Conservation (phyloP, 2,329 filamentous ascomycete genomes). For the Dactylellina cionopaga region DNA sequence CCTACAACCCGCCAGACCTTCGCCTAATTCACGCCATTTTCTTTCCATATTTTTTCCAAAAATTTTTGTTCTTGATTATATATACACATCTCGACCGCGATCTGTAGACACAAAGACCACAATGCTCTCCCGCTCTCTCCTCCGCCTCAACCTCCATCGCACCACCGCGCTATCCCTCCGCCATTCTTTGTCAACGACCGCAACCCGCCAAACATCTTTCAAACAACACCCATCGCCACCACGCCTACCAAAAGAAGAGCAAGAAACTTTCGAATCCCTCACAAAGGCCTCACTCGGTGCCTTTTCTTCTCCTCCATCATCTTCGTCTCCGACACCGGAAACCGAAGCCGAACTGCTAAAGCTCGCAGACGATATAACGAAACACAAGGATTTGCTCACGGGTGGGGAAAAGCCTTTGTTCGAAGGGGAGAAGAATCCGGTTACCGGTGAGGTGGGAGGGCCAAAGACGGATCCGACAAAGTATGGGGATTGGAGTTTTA, state of each 20-base stretch:
- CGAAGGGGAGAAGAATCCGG: constrained; percentile 88
- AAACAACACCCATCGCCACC: constrained; percentile 75
- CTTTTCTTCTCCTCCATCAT: constrained; percentile 69
- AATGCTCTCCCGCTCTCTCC: neutral
- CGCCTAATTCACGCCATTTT: too few relatives aligned
- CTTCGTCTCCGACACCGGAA: constrained; percentile 32
- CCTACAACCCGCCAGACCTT: too few relatives aligned
- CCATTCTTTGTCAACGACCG: constrained; percentile 59
- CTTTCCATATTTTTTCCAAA: too few relatives aligned
- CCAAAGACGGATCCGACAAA: constrained; percentile 96
- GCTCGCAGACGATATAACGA: constrained; percentile 59
- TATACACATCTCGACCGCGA: too few relatives aligned
- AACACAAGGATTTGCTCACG: constrained; percentile 76
- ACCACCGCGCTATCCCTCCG: neutral
- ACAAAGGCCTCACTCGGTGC: constrained; percentile 80
- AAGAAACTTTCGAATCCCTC: constrained; percentile 88
- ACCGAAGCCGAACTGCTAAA: constrained; percentile 53
- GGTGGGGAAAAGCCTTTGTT: constrained; percentile 86
- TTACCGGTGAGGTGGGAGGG: constrained; percentile 93
- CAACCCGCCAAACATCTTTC: constrained; percentile 58
- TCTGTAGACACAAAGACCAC: too few relatives aligned
- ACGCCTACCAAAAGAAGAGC: constrained; percentile 85
- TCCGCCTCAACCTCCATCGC: neutral
- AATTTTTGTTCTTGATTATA: too few relatives aligned
- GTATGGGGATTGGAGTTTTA: constrained; percentile 86